Evolutionary conservation across 2,329 filamentous ascomycete species (phyloP).

Genomic region (Ustilaginoidea virens): DNA sequence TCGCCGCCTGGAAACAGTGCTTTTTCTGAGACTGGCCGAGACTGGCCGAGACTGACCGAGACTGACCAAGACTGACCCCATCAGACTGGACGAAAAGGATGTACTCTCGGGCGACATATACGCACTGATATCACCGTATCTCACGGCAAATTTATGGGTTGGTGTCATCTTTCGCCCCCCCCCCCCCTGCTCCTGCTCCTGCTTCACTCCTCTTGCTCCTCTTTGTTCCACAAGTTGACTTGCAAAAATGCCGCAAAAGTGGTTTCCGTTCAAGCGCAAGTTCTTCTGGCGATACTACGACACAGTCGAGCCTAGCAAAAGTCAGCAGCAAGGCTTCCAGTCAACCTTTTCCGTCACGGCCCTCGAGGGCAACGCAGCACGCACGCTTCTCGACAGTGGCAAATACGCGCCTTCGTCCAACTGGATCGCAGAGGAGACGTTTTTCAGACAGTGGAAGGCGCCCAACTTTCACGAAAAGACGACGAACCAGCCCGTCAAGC

Average conservation of each 20-base stretch:
- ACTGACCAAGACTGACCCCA: too few relatives aligned
- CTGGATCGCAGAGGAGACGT: conserved; percentile 31
- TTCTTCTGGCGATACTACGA: conserved; percentile 39
- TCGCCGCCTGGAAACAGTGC: conserved; percentile 1
- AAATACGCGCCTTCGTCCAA: conserved; percentile 31
- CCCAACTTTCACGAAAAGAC: conserved; percentile 37
- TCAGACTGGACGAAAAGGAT: conserved; percentile 29
- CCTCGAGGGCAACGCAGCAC: conserved; percentile 24
- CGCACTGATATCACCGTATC: conserved; percentile 31
- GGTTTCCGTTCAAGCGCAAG: conserved; percentile 34
- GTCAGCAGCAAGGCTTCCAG: conserved; percentile 31
- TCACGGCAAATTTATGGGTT: conserved; percentile 36
- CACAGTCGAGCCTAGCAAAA: conserved; percentile 21
- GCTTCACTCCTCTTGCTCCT: too few relatives aligned
- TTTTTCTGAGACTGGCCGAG: too few relatives aligned
- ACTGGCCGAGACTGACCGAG: too few relatives aligned
- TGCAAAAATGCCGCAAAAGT: too few relatives aligned
- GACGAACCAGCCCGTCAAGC: conserved; percentile 23
- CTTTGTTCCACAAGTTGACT: too few relatives aligned
- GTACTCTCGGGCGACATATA: conserved; percentile 34
- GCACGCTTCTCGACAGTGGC: conserved; percentile 27
- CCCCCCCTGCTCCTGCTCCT: too few relatives aligned
- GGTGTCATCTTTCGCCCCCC: too few relatives aligned
- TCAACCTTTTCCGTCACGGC: conserved; percentile 34
- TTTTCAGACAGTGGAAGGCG: conserved; percentile 31